phyloP scores from a whole-genome alignment of 495 filamentous ascomycete genomes.

The Trichoderma virens region DNA sequence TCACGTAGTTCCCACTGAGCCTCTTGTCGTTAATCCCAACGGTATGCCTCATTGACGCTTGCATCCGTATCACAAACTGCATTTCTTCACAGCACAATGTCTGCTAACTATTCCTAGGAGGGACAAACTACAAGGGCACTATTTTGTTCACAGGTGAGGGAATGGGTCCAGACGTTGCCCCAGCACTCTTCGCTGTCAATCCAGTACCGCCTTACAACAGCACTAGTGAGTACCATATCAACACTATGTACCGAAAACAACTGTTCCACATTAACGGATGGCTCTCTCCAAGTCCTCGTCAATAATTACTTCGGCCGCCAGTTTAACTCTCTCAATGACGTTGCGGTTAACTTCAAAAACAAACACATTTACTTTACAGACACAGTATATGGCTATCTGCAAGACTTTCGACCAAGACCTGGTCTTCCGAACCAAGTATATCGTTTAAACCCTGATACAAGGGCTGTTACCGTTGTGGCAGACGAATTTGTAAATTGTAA shows the following conservation, averaged over 20 bases:
- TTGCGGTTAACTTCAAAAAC: constrained; percentile 41
- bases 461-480: constrained; percentile 42
- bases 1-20: constrained; percentile 25
- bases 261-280: background rate
- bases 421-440: constrained; percentile 50
- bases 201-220: constrained; percentile 42
- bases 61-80: too few species aligned
- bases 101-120: constrained; percentile 26
- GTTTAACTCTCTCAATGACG: constrained; percentile 57
- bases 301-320: constrained; percentile 50
- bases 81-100: too few species aligned
- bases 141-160: constrained; percentile 41
- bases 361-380: constrained; percentile 58
- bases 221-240: constrained; percentile 24
- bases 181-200: constrained; percentile 39
- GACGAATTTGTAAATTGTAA: constrained; percentile 51
- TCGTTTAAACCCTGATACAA: constrained; percentile 39
- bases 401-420: constrained; percentile 47
- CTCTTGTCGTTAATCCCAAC: constrained; percentile 41
- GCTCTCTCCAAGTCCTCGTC: constrained; percentile 25
- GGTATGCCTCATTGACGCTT: constrained; percentile 22
- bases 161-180: constrained; percentile 33
- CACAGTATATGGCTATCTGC: constrained; percentile 51
- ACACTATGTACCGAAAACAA: background rate
- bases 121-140: constrained; percentile 38